Evolutionary conservation across 495 filamentous ascomycete genomes (phyloP).

Genomic region (Penicillium herquei): DNA sequence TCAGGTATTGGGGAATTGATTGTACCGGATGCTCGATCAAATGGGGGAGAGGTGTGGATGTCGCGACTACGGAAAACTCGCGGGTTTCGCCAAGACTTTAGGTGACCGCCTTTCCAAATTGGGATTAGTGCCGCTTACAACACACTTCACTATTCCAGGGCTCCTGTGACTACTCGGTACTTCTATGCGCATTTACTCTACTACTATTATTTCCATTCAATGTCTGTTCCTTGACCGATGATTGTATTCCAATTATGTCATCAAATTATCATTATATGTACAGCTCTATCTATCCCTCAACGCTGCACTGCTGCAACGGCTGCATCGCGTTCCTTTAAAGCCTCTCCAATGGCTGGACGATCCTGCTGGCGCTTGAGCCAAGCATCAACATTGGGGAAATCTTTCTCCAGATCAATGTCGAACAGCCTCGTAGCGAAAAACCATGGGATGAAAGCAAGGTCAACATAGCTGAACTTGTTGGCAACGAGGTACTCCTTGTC

Average conservation of each 20-base stretch:
- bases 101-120: conserved; percentile 15
- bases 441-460: conserved; percentile 61
- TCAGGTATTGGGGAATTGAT: conserved; percentile 18
- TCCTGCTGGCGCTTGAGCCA: conserved; percentile 45
- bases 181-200: background rate
- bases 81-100: conserved; percentile 23
- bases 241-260: background rate
- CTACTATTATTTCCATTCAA: background rate
- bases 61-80: conserved; percentile 35
- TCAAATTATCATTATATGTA: too few species aligned
- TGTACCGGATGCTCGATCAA: conserved; percentile 22
- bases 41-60: conserved; percentile 23
- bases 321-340: conserved; percentile 35
- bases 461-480: conserved; percentile 55
- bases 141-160: background rate
- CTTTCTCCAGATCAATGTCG: conserved; percentile 31
- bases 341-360: conserved; percentile 40
- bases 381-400: conserved; percentile 38
- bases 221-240: background rate
- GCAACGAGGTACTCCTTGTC: conserved; percentile 60
- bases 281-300: too few species aligned
- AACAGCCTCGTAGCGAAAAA: conserved; percentile 17
- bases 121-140: conserved; percentile 1
- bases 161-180: too few species aligned
- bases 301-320: background rate